Percentiles rank a stretch among this genome's conserved stretches.
phyloP scores from a whole-genome alignment of 306 rosid genomes.

The Ziziphus jujuba region DNA sequence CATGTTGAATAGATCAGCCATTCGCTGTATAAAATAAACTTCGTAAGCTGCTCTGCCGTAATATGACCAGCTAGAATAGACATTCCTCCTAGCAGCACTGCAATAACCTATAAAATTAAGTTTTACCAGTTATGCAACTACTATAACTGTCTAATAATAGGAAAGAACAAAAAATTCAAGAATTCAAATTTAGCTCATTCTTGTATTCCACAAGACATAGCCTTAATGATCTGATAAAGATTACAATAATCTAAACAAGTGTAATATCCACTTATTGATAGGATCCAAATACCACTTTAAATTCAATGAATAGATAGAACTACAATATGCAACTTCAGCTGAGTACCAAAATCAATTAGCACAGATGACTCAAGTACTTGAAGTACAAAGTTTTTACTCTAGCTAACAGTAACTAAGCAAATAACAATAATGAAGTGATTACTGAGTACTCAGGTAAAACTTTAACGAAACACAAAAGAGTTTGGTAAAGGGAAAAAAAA shows the following conservation, averaged over 20 bases:
- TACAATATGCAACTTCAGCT: neutral
- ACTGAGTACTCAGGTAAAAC: neutral
- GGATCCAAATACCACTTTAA: neutral
- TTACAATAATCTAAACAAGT: neutral
- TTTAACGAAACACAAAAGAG: neutral
- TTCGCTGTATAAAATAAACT: conserved; percentile 90
- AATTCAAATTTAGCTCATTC: neutral
- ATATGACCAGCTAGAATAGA: conserved; percentile 83
- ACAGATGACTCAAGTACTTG: neutral
- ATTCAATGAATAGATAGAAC: conserved; percentile 3
- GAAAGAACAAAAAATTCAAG: neutral
- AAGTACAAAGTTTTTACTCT: neutral
- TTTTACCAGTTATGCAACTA: conserved; percentile 36
- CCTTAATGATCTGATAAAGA: neutral
- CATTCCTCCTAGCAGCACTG: conserved; percentile 89
- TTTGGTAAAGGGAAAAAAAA: conserved; percentile 13
- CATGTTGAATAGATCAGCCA: conserved; percentile 95
- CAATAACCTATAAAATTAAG: conserved; percentile 58
- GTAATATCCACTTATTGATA: conserved; percentile 1
- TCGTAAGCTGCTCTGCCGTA: conserved; percentile 92
- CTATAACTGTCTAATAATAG: conserved; percentile 17
- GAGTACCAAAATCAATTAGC: neutral
- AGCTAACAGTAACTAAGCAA: neutral
- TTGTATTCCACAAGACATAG: conserved; percentile 1
- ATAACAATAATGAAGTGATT: conserved; percentile 7